A percentile compares a stretch with the other conserved stretches of the same genome.
These are phyloP conservation scores for Tremella mesenterica DNA, from an alignment of 768 basidiomycete species.

Conservation along the genomic window DNA sequence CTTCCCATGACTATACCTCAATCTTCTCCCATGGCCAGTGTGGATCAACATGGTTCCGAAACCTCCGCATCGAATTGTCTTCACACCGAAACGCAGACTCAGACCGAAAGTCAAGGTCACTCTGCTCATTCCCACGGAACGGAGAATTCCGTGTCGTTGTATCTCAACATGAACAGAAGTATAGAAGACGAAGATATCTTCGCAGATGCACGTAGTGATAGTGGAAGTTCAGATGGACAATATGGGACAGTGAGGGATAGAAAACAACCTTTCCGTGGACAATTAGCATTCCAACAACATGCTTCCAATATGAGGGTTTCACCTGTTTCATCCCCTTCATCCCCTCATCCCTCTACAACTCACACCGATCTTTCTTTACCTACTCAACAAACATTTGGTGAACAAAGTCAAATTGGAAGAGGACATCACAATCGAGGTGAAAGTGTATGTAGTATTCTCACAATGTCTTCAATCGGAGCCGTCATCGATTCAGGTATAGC, in stretches of 20 bases:
- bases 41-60: not conserved
- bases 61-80: not conserved
- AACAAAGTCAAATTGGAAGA: not conserved
- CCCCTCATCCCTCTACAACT: too few species aligned
- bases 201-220: constrained; percentile 7
- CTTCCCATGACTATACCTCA: not conserved
- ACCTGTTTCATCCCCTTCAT: not conserved
- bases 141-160: not conserved
- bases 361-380: not conserved
- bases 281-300: constrained; percentile 35
- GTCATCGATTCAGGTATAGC: constrained; percentile 38
- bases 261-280: constrained; percentile 21
- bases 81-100: not conserved
- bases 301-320: constrained; percentile 5
- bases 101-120: too few species aligned
- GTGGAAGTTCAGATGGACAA: not conserved
- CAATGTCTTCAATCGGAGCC: constrained; percentile 38
- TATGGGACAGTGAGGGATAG: not conserved
- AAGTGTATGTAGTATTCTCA: constrained; percentile 37
- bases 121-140: not conserved
- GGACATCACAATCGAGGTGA: constrained; percentile 23
- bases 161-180: not conserved
- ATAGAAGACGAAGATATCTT: constrained; percentile 6
- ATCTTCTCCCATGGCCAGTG: not conserved
- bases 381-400: not conserved